Percentiles rank a stretch among this genome's conserved stretches.
Evolutionary conservation across 1,139 yeast genomes (phyloP).

Genomic region (Scheffersomyces lignicola): DNA sequence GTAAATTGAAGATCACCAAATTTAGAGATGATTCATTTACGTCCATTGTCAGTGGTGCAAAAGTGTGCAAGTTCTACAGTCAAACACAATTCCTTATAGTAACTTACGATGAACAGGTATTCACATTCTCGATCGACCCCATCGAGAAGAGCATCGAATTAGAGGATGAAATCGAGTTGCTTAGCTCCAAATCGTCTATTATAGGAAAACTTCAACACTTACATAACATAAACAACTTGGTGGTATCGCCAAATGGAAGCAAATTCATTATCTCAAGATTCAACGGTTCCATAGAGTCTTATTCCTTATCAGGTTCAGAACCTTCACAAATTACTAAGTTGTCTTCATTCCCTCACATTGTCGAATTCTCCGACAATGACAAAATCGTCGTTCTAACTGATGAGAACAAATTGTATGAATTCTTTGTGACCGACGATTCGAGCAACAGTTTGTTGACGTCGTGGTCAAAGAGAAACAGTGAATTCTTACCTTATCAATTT

Average conservation of each 20-base stretch:
- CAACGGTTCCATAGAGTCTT: constrained; percentile 66
- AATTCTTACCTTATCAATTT: constrained; percentile 68
- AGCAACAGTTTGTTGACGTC: constrained; percentile 50
- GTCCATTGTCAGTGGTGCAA: constrained; percentile 55
- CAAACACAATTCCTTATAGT: constrained; percentile 52
- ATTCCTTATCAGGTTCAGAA: constrained; percentile 21
- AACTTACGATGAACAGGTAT: constrained; percentile 66
- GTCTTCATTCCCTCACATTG: constrained; percentile 60
- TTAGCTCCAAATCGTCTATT: constrained; percentile 20
- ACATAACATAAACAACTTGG: constrained; percentile 51
- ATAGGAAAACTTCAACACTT: constrained; percentile 27
- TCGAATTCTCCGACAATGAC: constrained; percentile 51
- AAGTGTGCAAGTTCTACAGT: constrained; percentile 45
- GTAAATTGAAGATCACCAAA: constrained; percentile 52
- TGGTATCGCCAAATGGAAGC: constrained; percentile 44
- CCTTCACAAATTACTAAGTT: constrained; percentile 47
- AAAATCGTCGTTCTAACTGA: constrained; percentile 68
- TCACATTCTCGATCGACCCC: constrained; percentile 42
- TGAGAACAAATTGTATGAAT: constrained; percentile 75
- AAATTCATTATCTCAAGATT: constrained; percentile 58
- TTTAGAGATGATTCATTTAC: constrained; percentile 52
- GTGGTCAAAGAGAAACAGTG: constrained; percentile 83
- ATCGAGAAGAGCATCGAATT: constrained; percentile 26
- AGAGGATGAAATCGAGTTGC: constrained; percentile 42
- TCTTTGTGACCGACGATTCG: constrained; percentile 31